phyloP scores from a whole-genome alignment of 1,284 basidiomycete genomes.

The Porogramme epimiltina region DNA sequence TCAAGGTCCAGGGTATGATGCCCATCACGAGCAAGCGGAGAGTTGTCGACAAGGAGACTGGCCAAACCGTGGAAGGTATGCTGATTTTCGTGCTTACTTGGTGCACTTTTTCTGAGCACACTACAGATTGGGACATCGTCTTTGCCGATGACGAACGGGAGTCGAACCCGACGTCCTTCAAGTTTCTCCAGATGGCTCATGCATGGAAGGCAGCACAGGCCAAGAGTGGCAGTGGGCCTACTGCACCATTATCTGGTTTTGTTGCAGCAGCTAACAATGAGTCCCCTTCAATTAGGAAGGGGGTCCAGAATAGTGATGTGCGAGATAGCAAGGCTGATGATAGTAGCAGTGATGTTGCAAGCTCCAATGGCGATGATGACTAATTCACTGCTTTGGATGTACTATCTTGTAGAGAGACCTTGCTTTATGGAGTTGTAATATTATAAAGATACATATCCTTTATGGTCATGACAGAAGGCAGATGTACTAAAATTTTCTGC shows the following conservation, averaged over 20 bases:
- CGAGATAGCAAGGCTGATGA: conserved; percentile 19
- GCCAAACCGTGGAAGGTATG: conserved; percentile 85
- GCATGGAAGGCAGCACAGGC: conserved; percentile 72
- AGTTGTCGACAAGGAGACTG: conserved; percentile 80
- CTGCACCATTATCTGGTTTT: conserved; percentile 25
- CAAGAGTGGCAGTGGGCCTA: conserved; percentile 25
- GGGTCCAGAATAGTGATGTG: conserved; percentile 1
- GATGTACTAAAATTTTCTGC: too few species aligned
- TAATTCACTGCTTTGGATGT: too few species aligned
- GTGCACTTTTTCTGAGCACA: conserved; percentile 42
- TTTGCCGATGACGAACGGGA: conserved; percentile 95
- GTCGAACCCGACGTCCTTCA: conserved; percentile 89
- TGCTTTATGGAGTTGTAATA: too few species aligned
- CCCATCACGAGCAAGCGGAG: conserved; percentile 89
- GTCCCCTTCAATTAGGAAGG: conserved; percentile 3
- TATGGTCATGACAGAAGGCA: too few species aligned
- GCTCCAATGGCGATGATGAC: conserved; percentile 30
- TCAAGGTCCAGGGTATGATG: conserved; percentile 87
- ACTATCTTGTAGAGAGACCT: too few species aligned
- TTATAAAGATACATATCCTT: too few species aligned
- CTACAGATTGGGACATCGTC: conserved; percentile 87
- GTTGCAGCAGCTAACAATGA: conserved; percentile 18
- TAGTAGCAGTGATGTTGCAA: conserved; percentile 35
- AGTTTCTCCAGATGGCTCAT: conserved; percentile 92
- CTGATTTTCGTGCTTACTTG: conserved; percentile 6